Conservation (phyloP, 768 basidiomycete genomes). For the Tylopilus rubrobrunneus region DNA sequence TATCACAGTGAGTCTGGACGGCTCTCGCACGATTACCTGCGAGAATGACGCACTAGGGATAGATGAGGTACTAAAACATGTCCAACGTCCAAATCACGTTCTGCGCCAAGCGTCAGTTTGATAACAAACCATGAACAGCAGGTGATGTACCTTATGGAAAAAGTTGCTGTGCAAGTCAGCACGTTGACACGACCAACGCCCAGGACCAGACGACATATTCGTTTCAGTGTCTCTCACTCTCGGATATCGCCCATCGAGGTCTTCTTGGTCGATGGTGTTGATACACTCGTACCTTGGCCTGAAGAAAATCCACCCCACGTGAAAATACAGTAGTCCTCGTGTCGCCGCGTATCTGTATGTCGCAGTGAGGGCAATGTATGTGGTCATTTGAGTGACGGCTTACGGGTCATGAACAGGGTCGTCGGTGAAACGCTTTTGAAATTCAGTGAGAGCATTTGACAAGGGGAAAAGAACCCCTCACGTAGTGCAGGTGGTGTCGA, state of each 20-base stretch:
- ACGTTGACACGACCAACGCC: too few species aligned
- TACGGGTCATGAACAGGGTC: slow-evolving; percentile 13
- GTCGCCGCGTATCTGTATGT: slow-evolving; percentile 9
- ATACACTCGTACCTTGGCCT: slow-evolving; percentile 8
- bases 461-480: background rate
- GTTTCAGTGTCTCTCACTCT: slow-evolving; percentile 1
- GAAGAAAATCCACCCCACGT: slow-evolving; percentile 14
- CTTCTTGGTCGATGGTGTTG: slow-evolving; percentile 4
- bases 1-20: too few species aligned
- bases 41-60: too few species aligned
- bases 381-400: background rate
- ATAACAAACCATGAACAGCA: too few species aligned
- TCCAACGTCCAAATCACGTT: too few species aligned
- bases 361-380: background rate
- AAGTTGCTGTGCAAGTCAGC: too few species aligned
- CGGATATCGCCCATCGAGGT: slow-evolving; percentile 3
- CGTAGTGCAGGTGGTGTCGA: slow-evolving; percentile 11
- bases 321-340: slow-evolving; percentile 7
- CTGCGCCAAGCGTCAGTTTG: too few species aligned
- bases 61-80: too few species aligned
- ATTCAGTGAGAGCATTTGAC: background rate
- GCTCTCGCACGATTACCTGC: too few species aligned
- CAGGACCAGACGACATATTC: background rate
- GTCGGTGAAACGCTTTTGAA: slow-evolving; percentile 6
- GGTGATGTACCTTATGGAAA: too few species aligned